Percentiles rank a stretch among this genome's conserved stretches.
Conservation (phyloP, 768 basidiomycete genomes). For the Favolaschia claudopus region DNA sequence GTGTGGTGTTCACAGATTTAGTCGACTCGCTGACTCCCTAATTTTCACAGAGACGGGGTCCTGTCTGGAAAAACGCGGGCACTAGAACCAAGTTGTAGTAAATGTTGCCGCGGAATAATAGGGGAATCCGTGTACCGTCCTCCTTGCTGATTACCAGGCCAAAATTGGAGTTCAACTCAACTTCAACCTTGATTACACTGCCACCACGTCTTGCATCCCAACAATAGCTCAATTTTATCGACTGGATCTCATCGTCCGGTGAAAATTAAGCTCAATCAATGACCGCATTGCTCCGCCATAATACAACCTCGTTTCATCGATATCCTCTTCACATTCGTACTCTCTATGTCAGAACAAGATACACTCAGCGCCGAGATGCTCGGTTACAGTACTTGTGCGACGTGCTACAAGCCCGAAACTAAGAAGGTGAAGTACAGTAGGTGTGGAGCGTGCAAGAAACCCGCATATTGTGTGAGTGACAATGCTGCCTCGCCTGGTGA, state of each 20-base stretch:
- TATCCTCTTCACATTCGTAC: conserved; percentile 2
- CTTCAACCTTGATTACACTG: not conserved
- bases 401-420: conserved; percentile 13
- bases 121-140: not conserved
- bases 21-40: not conserved
- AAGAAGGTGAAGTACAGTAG: conserved; percentile 9
- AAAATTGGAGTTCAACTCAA: not conserved
- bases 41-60: conserved; percentile 21
- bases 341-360: too few species aligned
- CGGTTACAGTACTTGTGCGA: conserved; percentile 1
- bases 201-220: not conserved
- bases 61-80: conserved; percentile 23
- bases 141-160: too few species aligned
- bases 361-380: conserved; percentile 16
- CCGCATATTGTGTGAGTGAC: conserved; percentile 10
- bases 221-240: not conserved
- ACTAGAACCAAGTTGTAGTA: conserved; percentile 19
- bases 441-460: conserved; percentile 9
- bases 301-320: not conserved
- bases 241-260: too few species aligned
- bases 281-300: not conserved
- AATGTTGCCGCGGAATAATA: not conserved
- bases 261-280: too few species aligned
- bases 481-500: not conserved
- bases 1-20: fast-evolving